A percentile compares a stretch with the other conserved stretches of the same genome.
phyloP scores from a whole-genome alignment of 495 filamentous ascomycete species.

The Penicillium manginii region DNA sequence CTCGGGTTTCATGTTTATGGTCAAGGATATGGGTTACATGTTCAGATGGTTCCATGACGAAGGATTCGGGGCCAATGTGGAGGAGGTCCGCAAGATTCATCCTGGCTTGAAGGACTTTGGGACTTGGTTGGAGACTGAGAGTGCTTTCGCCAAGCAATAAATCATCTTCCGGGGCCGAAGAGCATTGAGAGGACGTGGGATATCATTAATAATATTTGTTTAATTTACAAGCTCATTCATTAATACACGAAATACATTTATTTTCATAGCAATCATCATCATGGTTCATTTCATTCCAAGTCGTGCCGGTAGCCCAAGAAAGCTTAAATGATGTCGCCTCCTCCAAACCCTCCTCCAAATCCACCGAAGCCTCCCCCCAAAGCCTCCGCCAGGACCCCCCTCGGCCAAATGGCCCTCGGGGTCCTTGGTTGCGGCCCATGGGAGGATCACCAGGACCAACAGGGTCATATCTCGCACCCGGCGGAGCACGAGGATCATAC shows the following conservation, averaged over 20 bases:
- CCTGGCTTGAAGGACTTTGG: constrained; percentile 60
- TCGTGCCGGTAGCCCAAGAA: neutral
- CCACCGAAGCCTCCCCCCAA: constrained; percentile 61
- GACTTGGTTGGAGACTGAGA: constrained; percentile 63
- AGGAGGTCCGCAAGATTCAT: constrained; percentile 50
- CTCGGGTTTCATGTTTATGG: constrained; percentile 43
- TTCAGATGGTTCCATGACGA: constrained; percentile 65
- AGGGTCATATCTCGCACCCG: constrained; percentile 77
- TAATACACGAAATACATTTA: neutral
- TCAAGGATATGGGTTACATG: constrained; percentile 63
- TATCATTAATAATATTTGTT: neutral
- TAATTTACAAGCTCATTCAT: neutral
- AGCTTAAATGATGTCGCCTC: constrained; percentile 69
- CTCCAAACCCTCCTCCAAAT: constrained; percentile 64
- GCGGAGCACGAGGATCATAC: constrained; percentile 51
- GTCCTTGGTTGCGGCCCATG: constrained; percentile 50
- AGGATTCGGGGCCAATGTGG: constrained; percentile 64
- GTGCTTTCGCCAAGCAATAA: constrained; percentile 33
- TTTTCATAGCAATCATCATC: neutral
- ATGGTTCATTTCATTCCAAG: constrained; percentile 3
- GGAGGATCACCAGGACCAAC: constrained; percentile 71
- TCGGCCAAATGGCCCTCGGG: constrained; percentile 44
- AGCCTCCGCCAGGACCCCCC: constrained; percentile 48
- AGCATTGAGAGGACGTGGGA: neutral
- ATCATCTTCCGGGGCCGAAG: neutral